phyloP scores from a whole-genome alignment of 2,329 filamentous ascomycete genomes.

The Ophioceras dolichostomum region DNA sequence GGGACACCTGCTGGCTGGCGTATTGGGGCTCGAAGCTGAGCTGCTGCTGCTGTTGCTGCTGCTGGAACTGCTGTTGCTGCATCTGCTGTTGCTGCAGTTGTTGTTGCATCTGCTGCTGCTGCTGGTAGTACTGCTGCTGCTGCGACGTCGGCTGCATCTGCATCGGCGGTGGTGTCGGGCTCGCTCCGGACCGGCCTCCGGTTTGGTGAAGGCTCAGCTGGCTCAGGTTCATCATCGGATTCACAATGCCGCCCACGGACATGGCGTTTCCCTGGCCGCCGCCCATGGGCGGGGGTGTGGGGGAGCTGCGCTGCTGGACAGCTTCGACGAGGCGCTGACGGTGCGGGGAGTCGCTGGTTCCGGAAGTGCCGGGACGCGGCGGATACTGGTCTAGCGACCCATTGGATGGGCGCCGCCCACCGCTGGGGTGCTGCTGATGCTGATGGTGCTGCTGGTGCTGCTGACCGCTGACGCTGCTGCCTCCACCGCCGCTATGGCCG shows the following conservation, averaged over 20 bases:
- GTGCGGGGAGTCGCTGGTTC: constrained; percentile 37
- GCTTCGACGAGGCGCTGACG: constrained; percentile 34
- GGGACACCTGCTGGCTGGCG: constrained; percentile 20
- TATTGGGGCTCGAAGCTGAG: constrained; percentile 32
- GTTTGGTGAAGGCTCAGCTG: constrained; percentile 13
- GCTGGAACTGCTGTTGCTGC: too few species aligned
- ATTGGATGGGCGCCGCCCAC: constrained; percentile 8
- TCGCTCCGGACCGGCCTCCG: constrained; percentile 21
- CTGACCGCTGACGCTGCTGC: not conserved
- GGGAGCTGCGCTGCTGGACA: constrained; percentile 25
- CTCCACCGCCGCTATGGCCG: constrained; percentile 9
- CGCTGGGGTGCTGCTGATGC: not conserved
- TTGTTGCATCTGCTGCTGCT: too few species aligned
- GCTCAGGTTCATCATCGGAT: constrained; percentile 11
- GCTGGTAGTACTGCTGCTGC: too few species aligned
- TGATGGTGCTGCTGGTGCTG: too few species aligned
- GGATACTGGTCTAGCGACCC: constrained; percentile 18
- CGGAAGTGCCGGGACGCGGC: constrained; percentile 35
- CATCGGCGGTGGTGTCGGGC: constrained; percentile 30
- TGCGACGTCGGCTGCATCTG: too few species aligned
- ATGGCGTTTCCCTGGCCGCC: too few species aligned
- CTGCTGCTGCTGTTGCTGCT: constrained; percentile 10
- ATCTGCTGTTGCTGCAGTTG: too few species aligned
- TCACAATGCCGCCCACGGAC: not conserved
- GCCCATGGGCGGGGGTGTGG: constrained; percentile 34